A percentile compares a stretch with the other conserved stretches of the same genome.
phyloP scores from a whole-genome alignment of 73 alveolate species.

The Paramecium octaurelia region DNA sequence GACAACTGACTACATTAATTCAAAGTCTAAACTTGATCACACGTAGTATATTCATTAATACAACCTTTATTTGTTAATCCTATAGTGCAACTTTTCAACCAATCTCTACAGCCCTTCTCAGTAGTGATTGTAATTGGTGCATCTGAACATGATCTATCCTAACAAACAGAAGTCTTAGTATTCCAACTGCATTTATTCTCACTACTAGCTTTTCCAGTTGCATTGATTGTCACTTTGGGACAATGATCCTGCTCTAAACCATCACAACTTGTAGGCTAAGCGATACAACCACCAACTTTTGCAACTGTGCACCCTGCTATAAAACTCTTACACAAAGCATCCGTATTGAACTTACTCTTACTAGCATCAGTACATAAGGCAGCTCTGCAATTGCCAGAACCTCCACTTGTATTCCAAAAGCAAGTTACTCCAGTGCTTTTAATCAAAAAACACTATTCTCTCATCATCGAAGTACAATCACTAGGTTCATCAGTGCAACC shows the following conservation, averaged over 20 bases:
- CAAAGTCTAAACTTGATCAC: not conserved
- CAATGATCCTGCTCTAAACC: not conserved
- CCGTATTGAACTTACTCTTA: not conserved
- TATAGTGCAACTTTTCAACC: not conserved
- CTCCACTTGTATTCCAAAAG: not conserved
- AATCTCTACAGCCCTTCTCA: not conserved
- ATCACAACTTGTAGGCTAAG: not conserved
- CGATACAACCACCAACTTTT: not conserved
- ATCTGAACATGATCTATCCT: conserved; percentile 43
- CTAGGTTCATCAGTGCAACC: not conserved
- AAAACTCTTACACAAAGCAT: not conserved
- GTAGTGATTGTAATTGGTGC: not conserved
- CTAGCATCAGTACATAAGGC: not conserved
- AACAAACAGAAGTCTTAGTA: not conserved
- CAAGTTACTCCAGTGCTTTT: not conserved
- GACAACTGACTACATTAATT: not conserved
- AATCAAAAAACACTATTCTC: not conserved
- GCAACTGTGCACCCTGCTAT: not conserved
- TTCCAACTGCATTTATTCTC: not conserved
- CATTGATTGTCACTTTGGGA: not conserved
- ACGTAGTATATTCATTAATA: not conserved
- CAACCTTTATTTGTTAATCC: not conserved
- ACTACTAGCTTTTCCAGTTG: not conserved
- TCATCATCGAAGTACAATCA: not conserved
- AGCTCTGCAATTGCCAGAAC: not conserved